A percentile compares a stretch with the other conserved stretches of the same genome.
These are phyloP conservation scores for Leccinum barrowsii DNA, from an alignment of 768 basidiomycete genomes.

Conservation along the genomic window DNA sequence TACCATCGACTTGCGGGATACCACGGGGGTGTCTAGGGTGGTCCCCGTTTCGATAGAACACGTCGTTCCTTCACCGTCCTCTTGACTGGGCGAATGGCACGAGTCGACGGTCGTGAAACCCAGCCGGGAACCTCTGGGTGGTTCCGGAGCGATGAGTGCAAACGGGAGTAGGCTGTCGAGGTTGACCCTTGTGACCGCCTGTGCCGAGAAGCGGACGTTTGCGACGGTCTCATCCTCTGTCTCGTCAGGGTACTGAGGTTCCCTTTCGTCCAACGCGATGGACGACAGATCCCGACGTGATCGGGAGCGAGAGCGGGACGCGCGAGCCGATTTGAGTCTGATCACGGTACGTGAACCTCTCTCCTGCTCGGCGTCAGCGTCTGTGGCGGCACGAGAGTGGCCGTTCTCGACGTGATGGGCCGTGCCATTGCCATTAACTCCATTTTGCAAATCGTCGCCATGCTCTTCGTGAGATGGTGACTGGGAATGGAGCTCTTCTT, in stretches of 20 bases:
- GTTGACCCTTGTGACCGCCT: conserved; percentile 58
- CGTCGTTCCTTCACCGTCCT: conserved; percentile 16
- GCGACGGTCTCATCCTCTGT: conserved; percentile 68
- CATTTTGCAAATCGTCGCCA: conserved; percentile 22
- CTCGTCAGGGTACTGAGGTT: conserved; percentile 53
- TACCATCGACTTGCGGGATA: conserved; percentile 34
- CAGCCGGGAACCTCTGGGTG: conserved; percentile 29
- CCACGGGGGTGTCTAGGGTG: conserved; percentile 32
- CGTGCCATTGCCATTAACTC: conserved; percentile 21
- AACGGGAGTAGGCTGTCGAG: conserved; percentile 66
- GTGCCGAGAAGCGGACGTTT: conserved; percentile 74
- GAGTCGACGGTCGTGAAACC: conserved; percentile 21
- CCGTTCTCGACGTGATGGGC: conserved; percentile 30
- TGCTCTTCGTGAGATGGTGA: conserved; percentile 16
- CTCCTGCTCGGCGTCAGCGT: conserved; percentile 47
- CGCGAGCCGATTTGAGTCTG: conserved; percentile 50
- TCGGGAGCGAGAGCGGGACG: conserved; percentile 64
- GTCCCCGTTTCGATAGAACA: conserved; percentile 32
- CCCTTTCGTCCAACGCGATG: conserved; percentile 54
- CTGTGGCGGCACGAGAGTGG: conserved; percentile 25
- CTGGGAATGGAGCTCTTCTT: conserved; percentile 9
- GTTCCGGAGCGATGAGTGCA: conserved; percentile 75
- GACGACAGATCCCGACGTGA: conserved; percentile 67
- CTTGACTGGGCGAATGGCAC: conserved; percentile 11
- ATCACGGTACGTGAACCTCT: conserved; percentile 71